Conservation (phyloP, 352 stramenopile species). For the Thraustochytrium sp. region DNA sequence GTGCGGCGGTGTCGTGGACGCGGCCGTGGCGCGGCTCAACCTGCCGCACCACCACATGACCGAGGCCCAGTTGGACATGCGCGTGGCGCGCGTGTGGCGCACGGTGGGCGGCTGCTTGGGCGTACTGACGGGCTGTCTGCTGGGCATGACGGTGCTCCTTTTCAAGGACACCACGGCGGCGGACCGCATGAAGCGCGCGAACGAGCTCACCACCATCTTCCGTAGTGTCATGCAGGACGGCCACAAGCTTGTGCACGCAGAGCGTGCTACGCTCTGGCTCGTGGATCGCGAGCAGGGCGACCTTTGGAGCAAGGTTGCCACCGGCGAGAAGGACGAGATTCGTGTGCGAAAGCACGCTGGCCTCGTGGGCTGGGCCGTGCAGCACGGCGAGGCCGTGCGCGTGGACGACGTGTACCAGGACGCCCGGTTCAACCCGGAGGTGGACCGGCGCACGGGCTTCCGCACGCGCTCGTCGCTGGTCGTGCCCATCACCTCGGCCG, state of each 20-base stretch:
- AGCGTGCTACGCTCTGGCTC: conserved; percentile 28
- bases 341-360: neutral
- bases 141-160: neutral
- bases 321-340: conserved; percentile 11
- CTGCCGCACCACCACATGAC: neutral
- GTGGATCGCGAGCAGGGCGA: neutral
- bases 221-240: neutral
- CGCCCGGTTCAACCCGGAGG: conserved; percentile 62
- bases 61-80: neutral
- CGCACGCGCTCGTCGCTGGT: conserved; percentile 64
- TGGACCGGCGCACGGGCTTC: conserved; percentile 62
- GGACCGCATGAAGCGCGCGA: conserved; percentile 1
- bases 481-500: conserved; percentile 58
- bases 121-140: neutral
- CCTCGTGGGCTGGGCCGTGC: neutral
- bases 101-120: neutral
- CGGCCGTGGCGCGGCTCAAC: neutral
- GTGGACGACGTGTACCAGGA: conserved; percentile 61
- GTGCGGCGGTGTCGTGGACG: neutral
- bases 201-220: conserved; percentile 7
- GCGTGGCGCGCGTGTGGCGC: neutral
- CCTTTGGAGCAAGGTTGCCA: conserved; percentile 8
- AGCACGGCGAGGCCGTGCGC: neutral
- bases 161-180: conserved; percentile 10
- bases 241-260: neutral